Base-by-base conservation (phyloP, 2,329 filamentous ascomycete genomes). In the Lasiodiplodia hormozganensis region DNA sequence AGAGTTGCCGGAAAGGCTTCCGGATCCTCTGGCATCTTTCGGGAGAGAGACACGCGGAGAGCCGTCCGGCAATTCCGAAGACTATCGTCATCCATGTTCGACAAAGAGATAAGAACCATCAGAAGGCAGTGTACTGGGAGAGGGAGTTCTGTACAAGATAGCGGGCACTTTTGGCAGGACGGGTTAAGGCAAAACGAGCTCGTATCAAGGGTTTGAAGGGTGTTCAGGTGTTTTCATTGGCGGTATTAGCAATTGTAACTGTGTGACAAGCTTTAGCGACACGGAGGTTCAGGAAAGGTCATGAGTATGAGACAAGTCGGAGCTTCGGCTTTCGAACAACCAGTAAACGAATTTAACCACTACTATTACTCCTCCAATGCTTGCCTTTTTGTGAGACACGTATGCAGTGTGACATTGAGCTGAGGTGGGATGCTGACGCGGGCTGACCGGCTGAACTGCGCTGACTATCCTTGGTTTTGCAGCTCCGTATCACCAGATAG, bases 241-340 rank as follows among this genome's bases (percentile, higher is more conserved):
- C 21, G 58, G 58, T 51, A 23, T 21, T n/a, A 25, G 43, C 38
- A 47, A 64, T 64, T 64, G 60, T 52, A 64, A 64, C 52, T 65
- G 62, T 65, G 62, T 65, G 62, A 65, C 62, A 56, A 56, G 52
- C 62, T 65, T 65, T 65, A 54, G 62, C 62, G 62, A 65, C 62
- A 65, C 62, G 49, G 49, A 34, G 62, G 51, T 43, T 54, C 21
- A 47, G 62, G 62, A 34, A 65, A 40, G 36, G 36, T 65, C 62
- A 65, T 65, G 62, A 65, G 62, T 51, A 65, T 65, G 62, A 65
- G 62, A 64, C 28, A 25, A 34, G 6, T 47, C 43, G 43, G 60
- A 31, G 60, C 60, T 52, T 38, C 28, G 43, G 60, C 43, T 28
- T 18, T 10, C 54, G 34, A 58, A 25, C 16, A 64, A 64, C 36